A percentile compares a stretch with the other conserved stretches of the same genome.
Conservation (phyloP, 768 basidiomycete species). For the Tephrocybe sp. region DNA sequence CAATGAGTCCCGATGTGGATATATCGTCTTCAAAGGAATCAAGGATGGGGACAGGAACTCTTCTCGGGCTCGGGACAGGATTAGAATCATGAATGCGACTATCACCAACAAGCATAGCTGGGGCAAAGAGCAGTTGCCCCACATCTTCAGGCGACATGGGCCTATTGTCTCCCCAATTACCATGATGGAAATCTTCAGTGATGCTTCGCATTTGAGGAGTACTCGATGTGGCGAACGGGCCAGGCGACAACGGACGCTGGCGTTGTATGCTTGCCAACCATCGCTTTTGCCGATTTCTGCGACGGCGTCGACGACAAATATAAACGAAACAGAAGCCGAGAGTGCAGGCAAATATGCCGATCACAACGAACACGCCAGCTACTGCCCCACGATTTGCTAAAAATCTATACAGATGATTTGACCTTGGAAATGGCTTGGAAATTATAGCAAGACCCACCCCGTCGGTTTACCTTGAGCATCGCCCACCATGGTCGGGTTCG, state of each 20-base stretch:
- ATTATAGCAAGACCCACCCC: constrained; percentile 19
- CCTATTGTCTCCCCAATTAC: constrained; percentile 1
- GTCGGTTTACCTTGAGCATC: constrained; percentile 16
- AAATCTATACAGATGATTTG: constrained; percentile 38
- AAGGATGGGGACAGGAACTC: constrained; percentile 5
- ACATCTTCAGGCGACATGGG: constrained; percentile 2
- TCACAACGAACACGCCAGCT: constrained; percentile 69
- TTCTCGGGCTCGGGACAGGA: background rate
- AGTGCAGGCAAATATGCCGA: constrained; percentile 54
- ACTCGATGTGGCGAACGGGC: constrained; percentile 32
- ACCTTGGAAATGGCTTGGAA: background rate
- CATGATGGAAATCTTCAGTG: background rate
- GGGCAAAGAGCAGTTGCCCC: constrained; percentile 1
- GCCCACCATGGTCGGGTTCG: constrained; percentile 41
- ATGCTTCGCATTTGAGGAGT: constrained; percentile 18
- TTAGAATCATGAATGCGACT: background rate
- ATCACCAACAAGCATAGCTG: background rate
- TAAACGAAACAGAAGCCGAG: constrained; percentile 44
- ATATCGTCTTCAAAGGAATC: constrained; percentile 2
- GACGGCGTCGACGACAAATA: constrained; percentile 40
- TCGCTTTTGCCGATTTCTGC: constrained; percentile 31
- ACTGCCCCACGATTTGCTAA: constrained; percentile 67
- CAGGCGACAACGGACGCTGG: constrained; percentile 26
- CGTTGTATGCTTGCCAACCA: constrained; percentile 37
- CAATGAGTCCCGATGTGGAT: background rate